Conservation (phyloP, 2,329 filamentous ascomycete genomes). For the Pyricularia sp. region DNA sequence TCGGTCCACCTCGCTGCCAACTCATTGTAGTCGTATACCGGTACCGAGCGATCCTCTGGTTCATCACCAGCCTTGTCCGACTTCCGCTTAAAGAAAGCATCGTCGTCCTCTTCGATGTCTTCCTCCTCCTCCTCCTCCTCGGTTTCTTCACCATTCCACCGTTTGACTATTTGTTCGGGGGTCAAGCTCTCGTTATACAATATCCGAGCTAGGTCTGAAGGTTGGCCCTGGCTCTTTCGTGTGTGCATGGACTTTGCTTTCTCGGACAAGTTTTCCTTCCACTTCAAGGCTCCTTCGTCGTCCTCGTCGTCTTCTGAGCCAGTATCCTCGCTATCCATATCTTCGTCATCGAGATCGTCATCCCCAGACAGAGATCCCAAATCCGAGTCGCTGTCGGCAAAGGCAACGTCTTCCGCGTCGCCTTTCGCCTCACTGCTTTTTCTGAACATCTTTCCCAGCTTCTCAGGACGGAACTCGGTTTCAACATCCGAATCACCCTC, state of each 20-base stretch:
- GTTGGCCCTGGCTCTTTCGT: conserved; percentile 62
- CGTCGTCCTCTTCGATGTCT: conserved; percentile 46
- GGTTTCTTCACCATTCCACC: conserved; percentile 64
- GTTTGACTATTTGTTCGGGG: conserved; percentile 63
- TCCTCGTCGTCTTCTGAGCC: conserved; percentile 22
- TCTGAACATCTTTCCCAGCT: conserved; percentile 52
- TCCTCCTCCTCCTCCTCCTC: conserved; percentile 32
- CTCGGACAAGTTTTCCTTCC: conserved; percentile 81
- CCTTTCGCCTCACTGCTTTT: conserved; percentile 38
- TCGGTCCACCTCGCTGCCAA: conserved; percentile 80
- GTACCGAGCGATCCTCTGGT: conserved; percentile 69
- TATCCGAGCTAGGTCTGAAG: conserved; percentile 73
- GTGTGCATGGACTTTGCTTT: conserved; percentile 65
- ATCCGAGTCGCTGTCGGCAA: conserved; percentile 96
- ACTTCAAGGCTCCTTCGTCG: conserved; percentile 60
- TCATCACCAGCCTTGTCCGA: conserved; percentile 59
- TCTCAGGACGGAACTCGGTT: conserved; percentile 48
- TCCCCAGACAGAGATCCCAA: conserved; percentile 70
- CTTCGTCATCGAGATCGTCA: conserved; percentile 29
- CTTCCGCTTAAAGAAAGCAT: conserved; percentile 59
- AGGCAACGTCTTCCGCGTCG: conserved; percentile 66
- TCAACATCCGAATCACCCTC: conserved; percentile 42
- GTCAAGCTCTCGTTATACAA: conserved; percentile 81
- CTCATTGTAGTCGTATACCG: conserved; percentile 68
- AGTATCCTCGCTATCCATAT: conserved; percentile 35